Evolutionary conservation across 2,329 filamentous ascomycete genomes (phyloP).

Genomic region (Torrubiellomyces zombiae): DNA sequence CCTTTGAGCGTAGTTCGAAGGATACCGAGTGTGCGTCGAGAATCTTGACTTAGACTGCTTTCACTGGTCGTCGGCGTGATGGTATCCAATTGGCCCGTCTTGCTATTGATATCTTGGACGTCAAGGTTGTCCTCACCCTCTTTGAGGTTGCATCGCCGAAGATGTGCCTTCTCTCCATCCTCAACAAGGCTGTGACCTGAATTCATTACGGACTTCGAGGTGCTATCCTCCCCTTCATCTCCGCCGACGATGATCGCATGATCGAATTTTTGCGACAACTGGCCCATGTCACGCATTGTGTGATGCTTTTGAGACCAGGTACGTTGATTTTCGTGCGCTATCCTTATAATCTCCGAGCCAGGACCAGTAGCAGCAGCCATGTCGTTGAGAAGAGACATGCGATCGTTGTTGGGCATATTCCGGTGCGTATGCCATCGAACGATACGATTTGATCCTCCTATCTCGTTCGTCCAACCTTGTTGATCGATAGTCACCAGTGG

Average conservation of each 20-base stretch:
- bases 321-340: too few species aligned
- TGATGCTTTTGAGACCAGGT: constrained; percentile 7
- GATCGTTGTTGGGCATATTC: constrained; percentile 7
- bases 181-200: too few species aligned
- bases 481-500: too few species aligned
- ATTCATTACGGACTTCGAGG: too few species aligned
- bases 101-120: constrained; percentile 40
- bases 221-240: too few species aligned
- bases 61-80: constrained; percentile 33
- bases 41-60: constrained; percentile 15
- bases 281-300: constrained; percentile 3
- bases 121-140: constrained; percentile 42
- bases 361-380: too few species aligned
- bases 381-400: too few species aligned
- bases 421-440: constrained; percentile 19
- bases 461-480: constrained; percentile 7
- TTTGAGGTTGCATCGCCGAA: constrained; percentile 27
- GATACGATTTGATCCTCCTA: constrained; percentile 14
- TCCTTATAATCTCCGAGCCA: too few species aligned
- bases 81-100: constrained; percentile 34
- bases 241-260: too few species aligned
- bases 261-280: too few species aligned
- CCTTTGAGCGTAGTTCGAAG: constrained; percentile 17
- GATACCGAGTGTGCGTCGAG: constrained; percentile 14
- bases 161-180: constrained; percentile 15